Base-by-base conservation (phyloP, 441 rosid species). In the Geranium incanum region DNA sequence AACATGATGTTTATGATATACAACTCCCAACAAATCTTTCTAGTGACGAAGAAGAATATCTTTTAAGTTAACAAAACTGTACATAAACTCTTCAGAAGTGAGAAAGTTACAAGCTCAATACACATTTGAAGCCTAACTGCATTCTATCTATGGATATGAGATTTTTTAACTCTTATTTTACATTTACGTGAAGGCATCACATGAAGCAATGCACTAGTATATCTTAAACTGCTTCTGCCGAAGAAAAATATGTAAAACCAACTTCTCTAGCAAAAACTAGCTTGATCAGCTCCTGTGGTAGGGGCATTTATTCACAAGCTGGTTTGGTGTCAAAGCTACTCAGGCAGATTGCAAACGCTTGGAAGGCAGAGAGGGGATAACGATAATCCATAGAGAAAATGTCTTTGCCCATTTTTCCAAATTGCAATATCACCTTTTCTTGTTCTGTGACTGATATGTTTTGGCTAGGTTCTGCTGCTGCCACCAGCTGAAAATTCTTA, bases 391-490 rank as follows among this genome's bases (percentile, higher is more conserved):
- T 88, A 21, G 98, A 88, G 84, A 93, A 93, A 71, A 91, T 89
- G 75, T 91, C 98, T 84, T 88, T 89, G 23, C 96, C 98, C 59
- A 93, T 93, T 86, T 93, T 93, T 63, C 98, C 98, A 74, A 93
- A 91, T 77, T 91, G 98, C 65, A 93, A 79, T 71, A 93, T 86
- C 70, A 93, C 95, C 74, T 82, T 85, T 66, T 91, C 96, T 70
- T 87, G 92, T 77, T 91, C 98, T 12, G 82, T 84, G 16, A 74
- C 74, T 0, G 93, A 78, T 13, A 86, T 65, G 71, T 82, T 84
- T 68, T 84, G 85, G 73, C 80, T 60, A n/a, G 87, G 82, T 75
- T 89, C 98, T 4, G 68, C 83, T 2, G 89, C 84, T 59, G 96
- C 92, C 23, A 89, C 95, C 68, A 93, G 81, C 86, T 93, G 98